phyloP scores from a whole-genome alignment of 441 rosid genomes.

The Pelargonium australe region DNA sequence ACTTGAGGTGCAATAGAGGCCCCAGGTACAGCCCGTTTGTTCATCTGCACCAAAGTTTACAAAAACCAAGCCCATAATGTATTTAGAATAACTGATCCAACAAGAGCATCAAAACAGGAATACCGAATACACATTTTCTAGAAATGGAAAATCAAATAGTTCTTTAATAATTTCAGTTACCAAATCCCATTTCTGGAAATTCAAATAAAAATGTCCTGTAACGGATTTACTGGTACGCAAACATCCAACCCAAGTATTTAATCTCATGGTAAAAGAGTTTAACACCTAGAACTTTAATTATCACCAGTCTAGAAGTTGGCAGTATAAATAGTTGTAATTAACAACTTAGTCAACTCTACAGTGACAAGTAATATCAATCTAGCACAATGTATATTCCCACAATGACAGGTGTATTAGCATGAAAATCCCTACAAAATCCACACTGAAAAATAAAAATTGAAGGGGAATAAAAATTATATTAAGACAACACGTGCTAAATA shows the following conservation, averaged over 20 bases:
- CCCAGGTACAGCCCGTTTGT: conserved; percentile 66
- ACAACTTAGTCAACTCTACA: not conserved
- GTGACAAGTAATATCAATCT: not conserved
- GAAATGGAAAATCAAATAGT: not conserved
- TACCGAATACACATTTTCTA: not conserved
- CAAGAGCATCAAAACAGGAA: conserved; percentile 10
- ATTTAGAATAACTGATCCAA: conserved; percentile 6
- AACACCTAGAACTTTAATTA: not conserved
- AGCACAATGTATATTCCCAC: not conserved
- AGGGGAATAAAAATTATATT: not conserved
- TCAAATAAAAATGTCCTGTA: not conserved
- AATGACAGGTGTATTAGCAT: not conserved
- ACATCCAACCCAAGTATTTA: conserved; percentile 5
- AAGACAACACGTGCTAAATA: not conserved
- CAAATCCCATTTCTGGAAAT: not conserved
- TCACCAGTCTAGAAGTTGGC: too few species aligned
- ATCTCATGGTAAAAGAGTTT: not conserved
- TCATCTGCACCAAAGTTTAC: conserved; percentile 48
- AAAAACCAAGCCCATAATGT: conserved; percentile 13
- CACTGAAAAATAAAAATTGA: not conserved
- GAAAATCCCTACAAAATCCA: not conserved
- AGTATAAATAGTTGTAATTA: not conserved
- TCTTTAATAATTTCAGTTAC: not conserved
- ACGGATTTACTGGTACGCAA: not conserved
- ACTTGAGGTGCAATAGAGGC: conserved; percentile 69